Evolutionary conservation across 1,139 yeast genomes (phyloP), one percentile per base, ranked within the genome.

Genomic region (Lodderomyces pseudojiufengensis): DNA sequence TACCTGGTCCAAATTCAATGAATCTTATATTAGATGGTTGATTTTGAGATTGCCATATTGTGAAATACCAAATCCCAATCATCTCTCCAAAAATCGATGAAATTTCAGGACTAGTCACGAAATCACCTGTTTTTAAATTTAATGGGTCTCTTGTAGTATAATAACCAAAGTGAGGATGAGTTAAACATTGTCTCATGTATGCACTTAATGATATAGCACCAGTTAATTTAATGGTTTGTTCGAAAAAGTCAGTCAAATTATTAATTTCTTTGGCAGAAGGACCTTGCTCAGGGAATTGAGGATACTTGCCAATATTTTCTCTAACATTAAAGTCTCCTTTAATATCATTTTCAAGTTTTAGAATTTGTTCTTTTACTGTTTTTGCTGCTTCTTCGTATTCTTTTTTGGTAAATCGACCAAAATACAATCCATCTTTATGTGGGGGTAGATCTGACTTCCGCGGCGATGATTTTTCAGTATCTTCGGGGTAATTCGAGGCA

Each of bases 1-100:
- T 70, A 4, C 95, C 95, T 0, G 95, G 95, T 0, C 95, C 95
- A 55, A 85, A 78, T 55, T 86, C 95, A n/a, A 85, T 66, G n/a
- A 86, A 50, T 38, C 82, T 65, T 23, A 81, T 60, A 9, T 12
- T 11, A 7, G 52, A 45, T 2, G 45, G 24, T 28, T 57, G 59
- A 2, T 69, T 65, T 49, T 83, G 90, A 3, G 65, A 59, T 35
- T 73, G 50, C 86, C 90, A 84, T 18, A 75, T 70, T 13, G 73
- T 65, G 42, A 65, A 76, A 39, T 72, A 63, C 88, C 95, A 86
- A 8, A 86, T 63, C 0, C 95, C 95, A 37, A 85, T 71, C 66
- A 85, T 76, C 53, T 86, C 95, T 9, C 95, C 95, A 64, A 86
- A 86, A 61, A 85, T 82, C 32, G 86, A 87, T 3, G 94, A 82